Base-by-base conservation (phyloP, 768 basidiomycete species). In the Lactarius sp. region DNA sequence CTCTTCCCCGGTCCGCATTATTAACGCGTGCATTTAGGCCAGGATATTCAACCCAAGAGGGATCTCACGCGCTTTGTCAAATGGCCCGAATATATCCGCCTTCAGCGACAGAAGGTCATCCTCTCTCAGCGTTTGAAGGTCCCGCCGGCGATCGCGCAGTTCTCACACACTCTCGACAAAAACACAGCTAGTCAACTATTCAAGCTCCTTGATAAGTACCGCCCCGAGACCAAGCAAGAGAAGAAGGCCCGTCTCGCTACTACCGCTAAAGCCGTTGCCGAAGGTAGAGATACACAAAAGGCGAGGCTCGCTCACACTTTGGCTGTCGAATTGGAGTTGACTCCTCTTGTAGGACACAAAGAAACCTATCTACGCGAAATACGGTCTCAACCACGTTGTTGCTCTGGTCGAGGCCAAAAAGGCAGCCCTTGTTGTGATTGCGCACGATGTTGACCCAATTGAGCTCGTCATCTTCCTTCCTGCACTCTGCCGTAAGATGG, bases 401-500 rank as follows among this genome's bases (percentile, higher is more conserved):
- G 94, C 93, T 64, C 88, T 98, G 73, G 82, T 94, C 59, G 95
- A 99, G 80, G 90, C 91, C 73, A 98, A 99, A 85, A 98, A 98
- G 81, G 95, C 95, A 46, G 83, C 88, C 51, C 87, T 98, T 64
- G 95, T 98, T 68, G 84, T 94, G 78, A 96, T 98, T 69, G 94
- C 91, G 42, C 93, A 98, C 75, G 95, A 98, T 75, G 96, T 99
- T 65, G 96, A 99, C 83, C 96, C 96, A 47, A 97, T 98, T 68
- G 96, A 99, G 80, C 89, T 99, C 71, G 96, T 99, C 69, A 85
- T 99, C 78, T 98, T 92, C 88, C 83, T 98, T 64, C 96, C 96
- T 61, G 94, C 96, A 60, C 87, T 98, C 65, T 98, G 96, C 82
- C 88, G 94, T 78, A 98, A 98, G 87, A 98, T 98, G 95, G 95